Evolutionary conservation across 2,329 filamentous ascomycete genomes (phyloP).

Genomic region (Curvularia lunata): DNA sequence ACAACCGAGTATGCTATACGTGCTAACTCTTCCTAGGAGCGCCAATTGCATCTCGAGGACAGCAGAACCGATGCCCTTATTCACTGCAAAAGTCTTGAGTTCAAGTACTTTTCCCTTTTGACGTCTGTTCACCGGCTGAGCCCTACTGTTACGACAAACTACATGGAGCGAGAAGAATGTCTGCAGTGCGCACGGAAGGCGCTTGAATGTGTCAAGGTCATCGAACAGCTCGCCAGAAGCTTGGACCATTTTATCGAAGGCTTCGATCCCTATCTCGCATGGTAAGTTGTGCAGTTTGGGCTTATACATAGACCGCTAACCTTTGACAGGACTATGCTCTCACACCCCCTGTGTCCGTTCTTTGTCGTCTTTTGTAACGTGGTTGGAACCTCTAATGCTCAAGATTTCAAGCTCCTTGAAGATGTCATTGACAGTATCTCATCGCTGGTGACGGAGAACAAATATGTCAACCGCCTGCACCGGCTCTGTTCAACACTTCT

Average conservation of each 20-base stretch:
- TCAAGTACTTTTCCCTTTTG: conserved; percentile 43
- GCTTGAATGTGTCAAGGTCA: conserved; percentile 37
- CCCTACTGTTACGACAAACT: conserved; percentile 37
- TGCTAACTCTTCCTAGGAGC: conserved; percentile 24
- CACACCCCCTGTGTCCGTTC: conserved; percentile 44
- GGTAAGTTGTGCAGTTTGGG: conserved; percentile 19
- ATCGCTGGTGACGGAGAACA: conserved; percentile 38
- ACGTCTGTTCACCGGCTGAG: conserved; percentile 43
- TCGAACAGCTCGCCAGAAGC: conserved; percentile 31
- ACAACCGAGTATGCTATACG: background rate
- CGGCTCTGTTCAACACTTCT: conserved; percentile 40
- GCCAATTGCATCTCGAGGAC: conserved; percentile 25
- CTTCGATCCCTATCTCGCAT: conserved; percentile 40
- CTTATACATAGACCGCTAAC: conserved; percentile 14
- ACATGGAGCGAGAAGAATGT: conserved; percentile 40
- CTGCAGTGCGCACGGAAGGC: conserved; percentile 41
- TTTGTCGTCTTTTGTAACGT: conserved; percentile 49
- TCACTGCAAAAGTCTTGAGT: conserved; percentile 44
- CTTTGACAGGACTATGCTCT: conserved; percentile 39
- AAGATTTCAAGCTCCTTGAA: conserved; percentile 41
- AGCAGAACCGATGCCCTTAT: conserved; percentile 32
- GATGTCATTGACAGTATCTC: conserved; percentile 39
- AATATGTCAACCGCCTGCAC: conserved; percentile 37
- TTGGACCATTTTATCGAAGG: conserved; percentile 40
- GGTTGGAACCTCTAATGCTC: conserved; percentile 41